Evolutionary conservation across 345 rosid species (phyloP), one percentile per base, ranked within the genome.

Genomic region (Melaleuca alternifolia): DNA sequence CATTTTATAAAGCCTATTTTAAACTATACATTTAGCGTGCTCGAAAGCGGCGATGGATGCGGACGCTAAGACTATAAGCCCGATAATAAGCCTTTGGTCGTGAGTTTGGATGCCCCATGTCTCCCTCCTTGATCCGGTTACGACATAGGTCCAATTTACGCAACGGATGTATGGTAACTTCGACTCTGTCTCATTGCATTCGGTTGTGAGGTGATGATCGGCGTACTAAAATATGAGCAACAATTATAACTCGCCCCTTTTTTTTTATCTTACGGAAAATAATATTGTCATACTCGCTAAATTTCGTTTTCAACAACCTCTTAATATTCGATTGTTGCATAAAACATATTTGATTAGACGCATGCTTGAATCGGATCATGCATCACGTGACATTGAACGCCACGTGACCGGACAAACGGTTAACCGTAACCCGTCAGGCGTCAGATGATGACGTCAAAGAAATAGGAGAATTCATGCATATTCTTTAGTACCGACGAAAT

Each of bases 321-420:
- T 71, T 33, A 2, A 65, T 71, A 18, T 65, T 33, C 4, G 6
- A 65, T 65, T 65, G 4, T 37, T 9, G 21, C 77, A 10, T 8
- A 10, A 65, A 65, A 65, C 18, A 33, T 33, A 33, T 71, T 33
- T 12, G 21, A 71, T 33, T 2, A 48, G 79, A 71, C 10, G 10
- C 48, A 71, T 71, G 79, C 79, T 16, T 4, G 79, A 33, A 71
- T 37, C 79, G 79, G 79, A 5, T 71, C 79, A 21, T 9, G 48
- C 79, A 71, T 71, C 4, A 71, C 79, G 33, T 71, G 46, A 71
- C 46, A 15, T 18, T 33, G 48, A 37, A 71, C 48, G 79, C 56
- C 81, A 85, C 37, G 86, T 4, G 87, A 88, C 12, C 56, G 85
- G 86, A 89, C 88, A 50, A 87, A 91, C 88, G 90, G 93, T 85